Evolutionary conservation across 768 basidiomycete genomes (phyloP).

Genomic region (Cyathus striatus): DNA sequence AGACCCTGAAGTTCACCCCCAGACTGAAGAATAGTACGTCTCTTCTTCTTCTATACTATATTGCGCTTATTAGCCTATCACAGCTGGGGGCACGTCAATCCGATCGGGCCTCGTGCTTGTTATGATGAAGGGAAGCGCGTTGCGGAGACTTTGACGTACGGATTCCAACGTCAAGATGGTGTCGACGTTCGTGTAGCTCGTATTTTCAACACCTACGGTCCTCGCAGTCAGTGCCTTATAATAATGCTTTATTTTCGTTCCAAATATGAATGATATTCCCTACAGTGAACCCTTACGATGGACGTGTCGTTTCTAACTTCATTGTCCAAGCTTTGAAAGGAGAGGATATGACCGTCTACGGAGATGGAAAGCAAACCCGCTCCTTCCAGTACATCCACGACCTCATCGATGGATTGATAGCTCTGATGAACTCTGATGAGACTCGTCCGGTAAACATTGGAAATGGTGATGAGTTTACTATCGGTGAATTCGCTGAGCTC

Average conservation of each 20-base stretch:
- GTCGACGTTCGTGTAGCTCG: slow-evolving; percentile 96
- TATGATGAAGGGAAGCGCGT: slow-evolving; percentile 99
- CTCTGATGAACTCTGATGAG: slow-evolving; percentile 93
- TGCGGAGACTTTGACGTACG: slow-evolving; percentile 96
- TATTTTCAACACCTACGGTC: slow-evolving; percentile 97
- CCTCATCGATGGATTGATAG: slow-evolving; percentile 88
- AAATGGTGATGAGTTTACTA: slow-evolving; percentile 92
- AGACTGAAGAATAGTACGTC: slow-evolving; percentile 89
- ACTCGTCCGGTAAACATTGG: slow-evolving; percentile 96
- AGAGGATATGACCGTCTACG: slow-evolving; percentile 96
- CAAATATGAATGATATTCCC: slow-evolving; percentile 11
- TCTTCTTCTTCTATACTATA: slow-evolving; percentile 1
- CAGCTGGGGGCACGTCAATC: slow-evolving; percentile 98
- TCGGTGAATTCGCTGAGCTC: slow-evolving; percentile 88
- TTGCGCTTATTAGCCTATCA: slow-evolving; percentile 10
- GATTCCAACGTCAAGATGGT: slow-evolving; percentile 89
- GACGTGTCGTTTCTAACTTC: slow-evolving; percentile 98
- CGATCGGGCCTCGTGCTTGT: slow-evolving; percentile 97
- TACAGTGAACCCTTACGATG: slow-evolving; percentile 92
- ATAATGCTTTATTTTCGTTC: slow-evolving; percentile 7
- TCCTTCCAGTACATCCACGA: slow-evolving; percentile 99
- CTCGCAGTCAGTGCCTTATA: slow-evolving; percentile 52
- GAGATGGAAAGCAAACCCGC: slow-evolving; percentile 89
- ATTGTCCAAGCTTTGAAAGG: slow-evolving; percentile 96
- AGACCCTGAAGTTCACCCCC: slow-evolving; percentile 97